Evolutionary conservation across 2,329 filamentous ascomycete species (phyloP), one percentile per base, ranked within the genome.

Genomic region (Alternaria hordeiaustralica): DNA sequence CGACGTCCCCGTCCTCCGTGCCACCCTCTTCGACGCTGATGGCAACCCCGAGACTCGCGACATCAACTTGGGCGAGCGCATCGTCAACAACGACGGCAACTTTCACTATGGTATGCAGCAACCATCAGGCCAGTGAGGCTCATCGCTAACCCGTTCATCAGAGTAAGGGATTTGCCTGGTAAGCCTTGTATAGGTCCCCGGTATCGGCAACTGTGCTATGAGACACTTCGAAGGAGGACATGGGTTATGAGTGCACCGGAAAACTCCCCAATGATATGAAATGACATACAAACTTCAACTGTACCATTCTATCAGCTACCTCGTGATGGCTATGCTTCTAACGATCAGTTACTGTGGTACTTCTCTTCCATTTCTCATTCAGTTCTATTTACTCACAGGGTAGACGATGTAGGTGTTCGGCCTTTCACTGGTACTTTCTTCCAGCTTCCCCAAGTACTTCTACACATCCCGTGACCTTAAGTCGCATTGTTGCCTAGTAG

Each of bases 1-100:
- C 20, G 66, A 73, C 2, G 81, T 85, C 21, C 86, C 87, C 41
- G 71, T 89, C 47, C 85, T 89, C 49, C 85, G 86, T 18, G 87
- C 86, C 41, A 62, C 50, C 0, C 81, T 89, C 30, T 70, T 62
- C 43, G 81, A 82, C 30, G 53, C 74, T 2, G 79, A 85, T 0
- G 86, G 86, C 43, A 78, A 87, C 18, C 57, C 61, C 2, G 61
- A 78, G 2, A 61, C 75, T 7, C 76, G 81, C 41, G 82, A 89
- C 68, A 66, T 89, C 67, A 89, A 89, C 80, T 82, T 89, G 6
- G 75, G 82, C 3, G 86, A 88, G 82, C 80, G 84, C 62, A 81
- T 89, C 58, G 75, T 77, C 62, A 89, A 89, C 77, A 69, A 84
- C 20, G 73, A 86, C 68, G 87, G 87, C 62, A 26, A 70, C 20